Conservation (phyloP, 176 grass and related monocot species). For the Bolboschoenus planiculmis region DNA sequence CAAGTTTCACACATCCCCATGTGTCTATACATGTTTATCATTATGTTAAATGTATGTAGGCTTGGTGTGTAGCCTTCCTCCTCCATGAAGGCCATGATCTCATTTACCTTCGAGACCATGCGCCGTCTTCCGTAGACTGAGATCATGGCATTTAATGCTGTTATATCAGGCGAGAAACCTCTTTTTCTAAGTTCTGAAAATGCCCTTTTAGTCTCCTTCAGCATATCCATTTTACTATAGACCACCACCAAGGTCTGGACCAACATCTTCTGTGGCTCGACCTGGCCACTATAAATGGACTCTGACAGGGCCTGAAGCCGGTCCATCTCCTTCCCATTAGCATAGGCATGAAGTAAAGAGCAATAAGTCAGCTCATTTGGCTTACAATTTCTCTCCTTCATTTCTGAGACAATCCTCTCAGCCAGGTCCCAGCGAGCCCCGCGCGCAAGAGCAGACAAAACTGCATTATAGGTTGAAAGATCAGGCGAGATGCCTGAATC, state of each 20-base stretch:
- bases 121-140: conserved; percentile 77
- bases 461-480: conserved; percentile 73
- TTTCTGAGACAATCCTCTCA: conserved; percentile 71
- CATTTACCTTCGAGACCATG: conserved; percentile 70
- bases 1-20: conserved; percentile 72
- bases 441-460: conserved; percentile 70
- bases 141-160: conserved; percentile 80
- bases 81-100: conserved; percentile 64
- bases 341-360: conserved; percentile 89
- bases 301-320: conserved; percentile 52
- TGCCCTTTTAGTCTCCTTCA: conserved; percentile 56
- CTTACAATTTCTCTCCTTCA: conserved; percentile 60
- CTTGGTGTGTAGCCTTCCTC: conserved; percentile 54
- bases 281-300: conserved; percentile 60
- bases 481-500: conserved; percentile 66
- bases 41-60: conserved; percentile 64
- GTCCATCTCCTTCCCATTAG: conserved; percentile 60
- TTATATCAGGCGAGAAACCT: conserved; percentile 63
- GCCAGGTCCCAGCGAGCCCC: conserved; percentile 61
- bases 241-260: conserved; percentile 79
- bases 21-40: conserved; percentile 91
- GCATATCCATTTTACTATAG: conserved; percentile 72
- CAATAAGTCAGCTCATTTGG: conserved; percentile 83
- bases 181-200: conserved; percentile 56
- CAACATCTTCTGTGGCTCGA: conserved; percentile 53